Conservation (phyloP, 202 grass and related monocot genomes). For the Musa balbisiana region DNA sequence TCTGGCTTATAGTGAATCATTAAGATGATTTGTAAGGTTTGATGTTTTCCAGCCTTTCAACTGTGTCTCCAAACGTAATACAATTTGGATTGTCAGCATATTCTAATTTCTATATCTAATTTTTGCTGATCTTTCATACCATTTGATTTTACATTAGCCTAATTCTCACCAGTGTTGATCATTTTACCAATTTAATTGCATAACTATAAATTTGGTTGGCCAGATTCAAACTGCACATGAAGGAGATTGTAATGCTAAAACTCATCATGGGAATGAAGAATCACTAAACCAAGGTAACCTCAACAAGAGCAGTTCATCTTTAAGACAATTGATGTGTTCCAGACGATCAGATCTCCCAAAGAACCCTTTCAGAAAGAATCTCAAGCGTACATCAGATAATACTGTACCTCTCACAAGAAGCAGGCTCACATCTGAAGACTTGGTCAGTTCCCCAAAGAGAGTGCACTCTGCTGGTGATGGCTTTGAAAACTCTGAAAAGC, state of each 20-base stretch:
- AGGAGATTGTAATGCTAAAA: slow-evolving; percentile 24
- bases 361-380: slow-evolving; percentile 31
- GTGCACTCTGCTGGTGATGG: slow-evolving; percentile 9
- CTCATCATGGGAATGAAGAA: slow-evolving; percentile 25
- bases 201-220: neutral
- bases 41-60: neutral
- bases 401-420: slow-evolving; percentile 19
- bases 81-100: neutral
- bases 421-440: slow-evolving; percentile 33
- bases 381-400: slow-evolving; percentile 19
- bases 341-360: slow-evolving; percentile 37
- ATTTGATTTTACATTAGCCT: neutral
- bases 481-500: slow-evolving; percentile 27
- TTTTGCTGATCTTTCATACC: neutral
- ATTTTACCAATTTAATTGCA: neutral
- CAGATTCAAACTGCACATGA: slow-evolving; percentile 32
- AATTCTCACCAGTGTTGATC: neutral
- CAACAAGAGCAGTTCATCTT: slow-evolving; percentile 21
- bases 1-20: neutral
- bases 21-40: neutral
- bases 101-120: neutral
- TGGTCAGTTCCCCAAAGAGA: slow-evolving; percentile 17
- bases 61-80: neutral
- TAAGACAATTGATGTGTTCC: slow-evolving; percentile 42
- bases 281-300: slow-evolving; percentile 27